Percentiles rank a stretch among this genome's conserved stretches.
Conservation (phyloP, 176 grass and related monocot species). For the Raddia guianensis region DNA sequence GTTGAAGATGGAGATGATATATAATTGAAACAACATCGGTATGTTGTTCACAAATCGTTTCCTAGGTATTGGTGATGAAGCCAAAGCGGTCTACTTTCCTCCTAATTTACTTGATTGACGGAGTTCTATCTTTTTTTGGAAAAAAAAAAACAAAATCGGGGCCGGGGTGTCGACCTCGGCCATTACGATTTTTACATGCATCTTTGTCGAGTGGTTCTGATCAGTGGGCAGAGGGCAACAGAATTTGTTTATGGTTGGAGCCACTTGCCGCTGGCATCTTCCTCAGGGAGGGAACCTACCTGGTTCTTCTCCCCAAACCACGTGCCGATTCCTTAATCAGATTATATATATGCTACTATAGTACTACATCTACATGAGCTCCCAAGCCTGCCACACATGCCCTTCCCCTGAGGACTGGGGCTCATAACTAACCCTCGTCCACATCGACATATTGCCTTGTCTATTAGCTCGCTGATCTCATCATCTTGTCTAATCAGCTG, state of each 20-base stretch:
- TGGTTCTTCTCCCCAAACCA: constrained; percentile 35
- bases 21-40: too few species aligned
- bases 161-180: neutral
- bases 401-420: too few species aligned
- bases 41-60: too few species aligned
- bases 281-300: neutral
- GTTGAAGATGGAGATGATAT: too few species aligned
- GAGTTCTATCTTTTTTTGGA: too few species aligned
- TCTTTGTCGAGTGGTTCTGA: neutral
- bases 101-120: too few species aligned
- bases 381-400: too few species aligned
- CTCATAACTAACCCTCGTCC: constrained; percentile 35
- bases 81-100: too few species aligned
- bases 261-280: constrained; percentile 1
- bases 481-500: neutral
- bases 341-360: neutral
- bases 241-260: constrained; percentile 41
- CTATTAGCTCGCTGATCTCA: constrained; percentile 21
- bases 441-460: constrained; percentile 9
- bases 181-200: neutral
- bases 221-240: neutral
- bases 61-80: too few species aligned
- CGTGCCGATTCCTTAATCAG: constrained; percentile 40
- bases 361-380: constrained; percentile 9
- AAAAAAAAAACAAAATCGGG: neutral